phyloP scores from a whole-genome alignment of 768 basidiomycete species.

The Mycena chlorophos region DNA sequence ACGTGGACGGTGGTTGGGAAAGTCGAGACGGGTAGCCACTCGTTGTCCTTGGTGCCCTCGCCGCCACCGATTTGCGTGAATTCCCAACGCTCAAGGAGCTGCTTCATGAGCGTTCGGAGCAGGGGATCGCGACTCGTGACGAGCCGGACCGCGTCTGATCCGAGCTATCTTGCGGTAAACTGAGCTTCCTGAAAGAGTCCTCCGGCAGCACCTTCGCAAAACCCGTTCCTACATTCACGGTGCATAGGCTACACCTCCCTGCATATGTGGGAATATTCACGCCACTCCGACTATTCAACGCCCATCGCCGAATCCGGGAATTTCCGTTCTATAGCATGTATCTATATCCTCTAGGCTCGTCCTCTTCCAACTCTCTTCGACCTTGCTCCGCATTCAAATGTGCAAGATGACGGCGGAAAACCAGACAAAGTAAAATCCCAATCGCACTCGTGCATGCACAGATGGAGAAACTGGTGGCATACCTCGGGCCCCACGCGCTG shows the following conservation, averaged over 20 bases:
- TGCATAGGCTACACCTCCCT: too few relatives aligned
- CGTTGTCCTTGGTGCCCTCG: conserved; percentile 55
- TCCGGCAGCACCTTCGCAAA: too few relatives aligned
- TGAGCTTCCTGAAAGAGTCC: too few relatives aligned
- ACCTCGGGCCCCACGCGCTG: conserved; percentile 66
- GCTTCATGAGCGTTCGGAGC: conserved; percentile 13
- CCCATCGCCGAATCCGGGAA: too few relatives aligned
- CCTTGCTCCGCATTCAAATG: conserved; percentile 43
- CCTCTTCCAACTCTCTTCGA: conserved; percentile 36
- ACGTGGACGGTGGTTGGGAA: conserved; percentile 89
- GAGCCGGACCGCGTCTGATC: too few relatives aligned
- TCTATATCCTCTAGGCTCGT: conserved; percentile 40
- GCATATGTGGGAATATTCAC: too few relatives aligned
- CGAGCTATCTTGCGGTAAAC: too few relatives aligned
- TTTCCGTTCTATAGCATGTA: conserved; percentile 56
- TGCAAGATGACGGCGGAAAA: conserved; percentile 48
- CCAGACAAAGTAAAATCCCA: conserved; percentile 50
- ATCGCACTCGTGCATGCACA: conserved; percentile 60
- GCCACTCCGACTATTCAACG: too few relatives aligned
- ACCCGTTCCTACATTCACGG: too few relatives aligned
- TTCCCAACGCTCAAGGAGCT: conserved; percentile 50
- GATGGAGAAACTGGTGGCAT: conserved; percentile 69
- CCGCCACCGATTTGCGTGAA: conserved; percentile 70
- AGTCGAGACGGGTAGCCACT: conserved; percentile 63
- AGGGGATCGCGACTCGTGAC: background rate